phyloP scores from a whole-genome alignment of 2,329 filamentous ascomycete species.

The Cordyceps cicadae region DNA sequence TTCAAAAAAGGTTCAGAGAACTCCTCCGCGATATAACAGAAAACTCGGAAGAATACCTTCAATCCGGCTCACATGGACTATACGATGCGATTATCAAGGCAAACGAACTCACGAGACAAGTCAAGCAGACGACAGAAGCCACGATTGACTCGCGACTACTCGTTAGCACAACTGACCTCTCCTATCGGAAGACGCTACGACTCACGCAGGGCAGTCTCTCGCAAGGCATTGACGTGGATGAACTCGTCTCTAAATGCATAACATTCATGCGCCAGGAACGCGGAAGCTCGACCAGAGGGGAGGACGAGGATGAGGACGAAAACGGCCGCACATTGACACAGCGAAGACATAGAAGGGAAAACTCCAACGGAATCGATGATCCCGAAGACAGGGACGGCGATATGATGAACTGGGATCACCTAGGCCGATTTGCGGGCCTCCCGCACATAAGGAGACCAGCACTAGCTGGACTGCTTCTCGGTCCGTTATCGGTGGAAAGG shows the following conservation, averaged over 20 bases:
- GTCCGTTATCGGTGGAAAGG: slow-evolving; percentile 83
- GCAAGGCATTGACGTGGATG: slow-evolving; percentile 77
- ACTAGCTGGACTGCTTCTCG: slow-evolving; percentile 75
- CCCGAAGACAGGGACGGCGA: slow-evolving; percentile 56
- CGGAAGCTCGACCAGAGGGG: slow-evolving; percentile 37
- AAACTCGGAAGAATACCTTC: slow-evolving; percentile 65
- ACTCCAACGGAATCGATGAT: slow-evolving; percentile 32
- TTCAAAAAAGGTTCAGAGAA: slow-evolving; percentile 63
- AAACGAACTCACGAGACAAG: slow-evolving; percentile 55
- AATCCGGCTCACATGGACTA: slow-evolving; percentile 56
- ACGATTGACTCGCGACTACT: slow-evolving; percentile 83
- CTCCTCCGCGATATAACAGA: slow-evolving; percentile 54
- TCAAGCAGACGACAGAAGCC: slow-evolving; percentile 85
- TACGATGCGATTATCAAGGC: slow-evolving; percentile 57
- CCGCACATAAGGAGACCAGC: slow-evolving; percentile 66
- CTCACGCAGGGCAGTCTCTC: slow-evolving; percentile 64
- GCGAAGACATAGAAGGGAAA: slow-evolving; percentile 17
- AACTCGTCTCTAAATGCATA: slow-evolving; percentile 86
- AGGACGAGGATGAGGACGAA: slow-evolving; percentile 43
- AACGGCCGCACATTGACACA: slow-evolving; percentile 29
- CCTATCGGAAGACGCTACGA: slow-evolving; percentile 67
- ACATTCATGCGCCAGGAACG: slow-evolving; percentile 70
- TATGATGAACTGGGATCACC: slow-evolving; percentile 74
- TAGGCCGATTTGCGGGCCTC: slow-evolving; percentile 71
- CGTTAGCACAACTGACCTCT: slow-evolving; percentile 70